phyloP scores from a whole-genome alignment of 257 asterid genomes.

The Cinchona pubescens region DNA sequence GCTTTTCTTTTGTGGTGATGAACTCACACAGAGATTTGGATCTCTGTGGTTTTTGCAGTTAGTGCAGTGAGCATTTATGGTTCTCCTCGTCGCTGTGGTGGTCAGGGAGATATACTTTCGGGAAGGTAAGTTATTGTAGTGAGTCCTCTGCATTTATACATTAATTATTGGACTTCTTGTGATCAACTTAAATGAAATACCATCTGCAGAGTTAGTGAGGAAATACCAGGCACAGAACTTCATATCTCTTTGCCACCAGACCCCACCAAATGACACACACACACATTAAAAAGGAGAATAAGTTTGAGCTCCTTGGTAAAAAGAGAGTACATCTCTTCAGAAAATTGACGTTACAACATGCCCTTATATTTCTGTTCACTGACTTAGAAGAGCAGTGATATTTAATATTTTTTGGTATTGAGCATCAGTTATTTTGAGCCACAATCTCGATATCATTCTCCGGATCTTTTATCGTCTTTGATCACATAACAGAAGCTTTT shows the following conservation, averaged over 20 bases:
- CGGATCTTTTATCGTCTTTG: neutral
- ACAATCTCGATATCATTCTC: neutral
- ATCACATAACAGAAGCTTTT: neutral
- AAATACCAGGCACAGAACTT: too few relatives aligned
- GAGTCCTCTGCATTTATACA: neutral
- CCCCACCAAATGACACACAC: too few relatives aligned
- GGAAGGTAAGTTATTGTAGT: constrained; percentile 56
- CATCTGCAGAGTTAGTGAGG: neutral
- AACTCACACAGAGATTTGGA: neutral
- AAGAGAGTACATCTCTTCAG: too few relatives aligned
- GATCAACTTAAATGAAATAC: too few relatives aligned
- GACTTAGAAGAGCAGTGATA: too few relatives aligned
- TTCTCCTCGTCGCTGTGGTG: constrained; percentile 98
- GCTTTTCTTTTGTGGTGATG: neutral
- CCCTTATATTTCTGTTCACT: too few relatives aligned
- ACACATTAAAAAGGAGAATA: too few relatives aligned
- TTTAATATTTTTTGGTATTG: too few relatives aligned
- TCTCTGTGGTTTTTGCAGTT: constrained; percentile 40
- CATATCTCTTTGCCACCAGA: too few relatives aligned
- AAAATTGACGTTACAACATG: too few relatives aligned
- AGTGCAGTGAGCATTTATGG: constrained; percentile 64
- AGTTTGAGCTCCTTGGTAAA: too few relatives aligned
- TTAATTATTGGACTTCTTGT: too few relatives aligned
- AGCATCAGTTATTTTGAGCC: neutral
- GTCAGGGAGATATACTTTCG: constrained; percentile 97